Base-by-base conservation (phyloP, 2,329 filamentous ascomycete genomes). In the Scedosporium apiospermum region DNA sequence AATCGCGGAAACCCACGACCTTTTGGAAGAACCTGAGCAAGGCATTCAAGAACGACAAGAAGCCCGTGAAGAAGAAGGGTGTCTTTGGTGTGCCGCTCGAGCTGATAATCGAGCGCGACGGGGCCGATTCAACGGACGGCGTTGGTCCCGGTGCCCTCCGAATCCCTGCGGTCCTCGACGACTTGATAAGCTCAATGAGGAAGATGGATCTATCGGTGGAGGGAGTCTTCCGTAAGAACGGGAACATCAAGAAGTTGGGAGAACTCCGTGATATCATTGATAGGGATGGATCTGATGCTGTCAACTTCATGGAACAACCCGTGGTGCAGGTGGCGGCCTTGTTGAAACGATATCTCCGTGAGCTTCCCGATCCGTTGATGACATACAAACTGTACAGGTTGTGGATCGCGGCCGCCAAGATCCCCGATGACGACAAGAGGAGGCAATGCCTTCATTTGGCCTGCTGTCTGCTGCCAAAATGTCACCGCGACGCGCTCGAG, bases 161-260 rank as follows among this genome's bases (percentile, higher is more conserved):
- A 61, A 91, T 99, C 51, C 95, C 95, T 2, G 90, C 91, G n/a
- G 81, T 99, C 61, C 84, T 99, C n/a, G 93, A 98, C 70, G 93
- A 97, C 72, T 88, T 93, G 58, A 88, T 99, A 44, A 89, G 90
- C 3, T 92, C 93, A 12, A 96, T 99, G 91, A 88, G 93, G 69
- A 95, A 93, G 75, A 98, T 99, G 91, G 95, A 99, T 74, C 92
- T 99, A 78, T 98, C 93, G 1, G 91, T 99, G 1, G 95, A 99
- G 75, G 95, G 95, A 69, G 93, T 99, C 23, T 99, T 99, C 84
- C 88, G 95, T 68, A 99, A 99, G 82, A 99, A 98, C 70, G 95
- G 95, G 69, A 99, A 98, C 74, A 97, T 99, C 77, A 93, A 95
- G 74, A 90, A 93, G 68, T 81, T 97, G 55, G 91, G 90, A 68